Evolutionary conservation across 768 basidiomycete species (phyloP).

Genomic region (Suillus lakei): DNA sequence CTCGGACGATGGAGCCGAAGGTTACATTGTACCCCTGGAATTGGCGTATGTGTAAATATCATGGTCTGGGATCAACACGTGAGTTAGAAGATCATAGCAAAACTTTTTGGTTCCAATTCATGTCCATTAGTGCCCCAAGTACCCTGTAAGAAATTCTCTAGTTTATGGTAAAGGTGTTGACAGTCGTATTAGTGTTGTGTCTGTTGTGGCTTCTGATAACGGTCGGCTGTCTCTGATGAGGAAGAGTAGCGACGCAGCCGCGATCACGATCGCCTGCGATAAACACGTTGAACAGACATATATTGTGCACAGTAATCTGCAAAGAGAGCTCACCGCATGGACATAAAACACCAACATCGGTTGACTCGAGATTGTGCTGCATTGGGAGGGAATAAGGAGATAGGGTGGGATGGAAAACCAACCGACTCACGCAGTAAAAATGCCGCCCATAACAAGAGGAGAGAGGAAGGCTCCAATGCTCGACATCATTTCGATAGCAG

Average conservation of each 20-base stretch:
- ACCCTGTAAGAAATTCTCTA: background rate
- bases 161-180: background rate
- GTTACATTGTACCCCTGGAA: background rate
- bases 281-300: conserved; percentile 1
- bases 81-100: background rate
- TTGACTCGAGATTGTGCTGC: conserved; percentile 20
- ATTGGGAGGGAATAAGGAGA: background rate
- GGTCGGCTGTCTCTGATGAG: conserved; percentile 29
- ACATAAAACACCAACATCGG: conserved; percentile 31
- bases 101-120: background rate
- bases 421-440: conserved; percentile 25
- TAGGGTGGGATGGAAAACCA: background rate
- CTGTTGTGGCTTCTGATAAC: conserved; percentile 11
- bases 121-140: background rate
- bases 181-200: background rate
- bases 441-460: conserved; percentile 35
- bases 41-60: background rate
- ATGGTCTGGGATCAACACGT: background rate
- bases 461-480: conserved; percentile 27
- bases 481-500: conserved; percentile 32
- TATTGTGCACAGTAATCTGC: background rate
- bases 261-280: conserved; percentile 19
- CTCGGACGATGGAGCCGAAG: no score
- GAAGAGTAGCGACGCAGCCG: conserved; percentile 24
- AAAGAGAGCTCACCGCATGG: conserved; percentile 22